phyloP scores from a whole-genome alignment of 306 rosid genomes.

The Senna siamea region DNA sequence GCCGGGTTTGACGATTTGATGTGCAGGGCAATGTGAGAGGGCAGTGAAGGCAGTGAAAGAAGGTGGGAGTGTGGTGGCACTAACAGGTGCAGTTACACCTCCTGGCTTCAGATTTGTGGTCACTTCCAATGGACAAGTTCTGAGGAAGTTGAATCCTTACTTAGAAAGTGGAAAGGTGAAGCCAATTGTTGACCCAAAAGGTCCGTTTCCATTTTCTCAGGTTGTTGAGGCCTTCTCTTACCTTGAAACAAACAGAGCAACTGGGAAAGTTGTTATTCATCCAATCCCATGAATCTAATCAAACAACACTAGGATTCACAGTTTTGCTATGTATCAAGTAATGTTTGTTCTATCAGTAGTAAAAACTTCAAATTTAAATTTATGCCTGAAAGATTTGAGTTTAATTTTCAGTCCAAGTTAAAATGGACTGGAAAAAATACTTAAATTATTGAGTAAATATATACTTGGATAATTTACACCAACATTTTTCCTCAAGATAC shows the following conservation, averaged over 20 bases:
- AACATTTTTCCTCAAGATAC: too few relatives aligned
- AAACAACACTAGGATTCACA: not conserved
- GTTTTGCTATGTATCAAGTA: constrained; percentile 43
- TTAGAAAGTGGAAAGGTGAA: constrained; percentile 91
- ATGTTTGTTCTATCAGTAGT: constrained; percentile 23
- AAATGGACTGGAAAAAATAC: too few relatives aligned
- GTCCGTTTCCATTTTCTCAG: constrained; percentile 74
- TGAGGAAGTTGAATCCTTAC: constrained; percentile 83
- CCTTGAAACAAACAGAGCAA: constrained; percentile 75
- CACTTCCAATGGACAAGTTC: constrained; percentile 79
- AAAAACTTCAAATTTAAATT: too few relatives aligned
- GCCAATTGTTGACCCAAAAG: constrained; percentile 82
- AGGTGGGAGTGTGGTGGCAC: constrained; percentile 87
- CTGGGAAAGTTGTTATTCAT: constrained; percentile 80
- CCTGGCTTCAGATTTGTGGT: constrained; percentile 98
- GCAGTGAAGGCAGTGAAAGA: constrained; percentile 90
- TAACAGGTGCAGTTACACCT: constrained; percentile 88
- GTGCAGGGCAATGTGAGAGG: constrained; percentile 87
- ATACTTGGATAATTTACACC: too few relatives aligned
- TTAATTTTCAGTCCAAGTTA: too few relatives aligned
- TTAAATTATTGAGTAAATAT: too few relatives aligned
- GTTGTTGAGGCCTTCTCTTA: constrained; percentile 95
- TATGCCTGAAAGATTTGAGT: too few relatives aligned
- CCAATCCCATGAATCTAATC: constrained; percentile 66
- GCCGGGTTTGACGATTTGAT: not conserved